Base-by-base conservation (phyloP, 495 filamentous ascomycete species). In the Penicillium robsamsonii region DNA sequence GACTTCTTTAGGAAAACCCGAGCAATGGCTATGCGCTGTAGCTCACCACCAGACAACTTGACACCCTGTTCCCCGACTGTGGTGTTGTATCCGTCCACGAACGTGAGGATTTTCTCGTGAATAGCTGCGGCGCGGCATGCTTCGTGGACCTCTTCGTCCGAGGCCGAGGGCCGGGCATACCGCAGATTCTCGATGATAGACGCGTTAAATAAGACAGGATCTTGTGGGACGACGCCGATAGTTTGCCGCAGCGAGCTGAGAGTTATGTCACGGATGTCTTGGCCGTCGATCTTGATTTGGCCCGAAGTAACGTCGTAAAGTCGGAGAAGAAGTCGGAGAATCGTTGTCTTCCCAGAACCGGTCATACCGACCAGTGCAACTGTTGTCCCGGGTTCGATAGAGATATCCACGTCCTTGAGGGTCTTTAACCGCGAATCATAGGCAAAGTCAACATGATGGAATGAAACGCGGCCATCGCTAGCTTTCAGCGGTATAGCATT, bases 291-390 rank as follows among this genome's bases (percentile, higher is more conserved):
- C n/a, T 69, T 65, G 51, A 92, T 88, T 3, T 70, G 73, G 2
- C 89, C 89, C 12, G 64, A 63, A 4, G 73, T 79, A 3, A 87
- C 78, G 59, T 92, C 86, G 70, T 89, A 92, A 65, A 87, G 86
- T 0, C 89, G 78, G 56, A 83, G 77, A 17, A 92, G 78, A 7
- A 92, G 78, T 59, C 89, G 87, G 43, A 91, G 72, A 38, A 90
- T 84, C 3, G 88, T 90, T 3, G 88, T 87, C 63, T 92, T 94
- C 18, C 89, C 89, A 24, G 81, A 81, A 20, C 89, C 89, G 3
- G 87, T 89, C 58, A 84, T 81, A 2, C 89, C 90, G n/a, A 92
- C 89, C 17, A 92, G 79, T 8, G 88, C 89, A 12, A 88, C 77
- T 8, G 86, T 90, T 52, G 80, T 77, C 15, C 89, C 89, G 2